Evolutionary conservation across 2,329 filamentous ascomycete genomes (phyloP), one percentile per base, ranked within the genome.

Genomic region (Claviceps arundinis): DNA sequence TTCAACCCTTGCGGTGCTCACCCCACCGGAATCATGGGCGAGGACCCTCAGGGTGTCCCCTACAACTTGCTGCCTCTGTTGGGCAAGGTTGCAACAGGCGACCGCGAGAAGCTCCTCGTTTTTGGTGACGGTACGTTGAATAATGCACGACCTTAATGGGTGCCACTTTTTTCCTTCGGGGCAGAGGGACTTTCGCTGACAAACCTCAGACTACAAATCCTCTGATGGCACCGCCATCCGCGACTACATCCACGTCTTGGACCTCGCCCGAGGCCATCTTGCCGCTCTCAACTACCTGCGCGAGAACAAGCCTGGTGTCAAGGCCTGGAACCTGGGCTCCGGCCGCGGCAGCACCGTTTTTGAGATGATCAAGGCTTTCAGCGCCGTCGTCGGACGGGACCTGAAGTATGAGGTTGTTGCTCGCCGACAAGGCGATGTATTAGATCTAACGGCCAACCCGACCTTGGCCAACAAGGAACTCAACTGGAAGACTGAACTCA

Each of bases 1-100:
- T 98, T 98, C 77, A 98, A 98, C 78, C 93, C 93, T 34, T 89
- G 87, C 53, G 93, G 93, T 62, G 85, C 89, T 52, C 93, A 98
- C 70, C 93, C 94, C 47, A 91, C 82, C 62, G 94, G 93, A 53
- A 82, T 98, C 69, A 95, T 98, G 89, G 93, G 93, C 60, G 93
- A 98, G 74, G 93, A 98, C 70, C 93, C 93, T 46, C 85, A 95
- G 68, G 93, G 93, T 54, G 81, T 96, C 22, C 93, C 93, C 1
- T 97, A 89, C 78, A 98, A 98, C 74, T 77, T 98, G 57, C 81
- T 98, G 44, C 93, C 93, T 17, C 77, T 98, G 55, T 80, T 98
- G 24, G 93, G 91, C 52, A 90, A 97, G 74, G 93, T 98, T 45
- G 93, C 93, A 14, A 94, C 93, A 34, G 93, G 93, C 61, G 89